These are phyloP conservation scores for Vachellia collinsii DNA, from an alignment of 306 rosid species.

Conservation along the genomic window DNA sequence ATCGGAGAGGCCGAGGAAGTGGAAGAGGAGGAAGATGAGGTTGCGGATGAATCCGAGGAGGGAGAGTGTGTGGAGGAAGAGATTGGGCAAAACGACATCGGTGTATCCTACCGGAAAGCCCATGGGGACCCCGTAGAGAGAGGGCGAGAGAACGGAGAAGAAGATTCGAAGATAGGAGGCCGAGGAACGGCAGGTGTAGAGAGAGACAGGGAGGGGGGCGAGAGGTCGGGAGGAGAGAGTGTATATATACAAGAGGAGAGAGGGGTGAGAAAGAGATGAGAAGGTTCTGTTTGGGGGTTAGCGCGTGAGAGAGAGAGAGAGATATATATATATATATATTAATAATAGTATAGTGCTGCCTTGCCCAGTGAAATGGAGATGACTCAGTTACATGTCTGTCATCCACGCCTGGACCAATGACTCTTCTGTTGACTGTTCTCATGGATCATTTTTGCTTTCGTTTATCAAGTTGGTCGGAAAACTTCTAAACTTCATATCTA, in stretches of 20 bases:
- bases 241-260: background rate
- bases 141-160: conserved; percentile 27
- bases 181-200: background rate
- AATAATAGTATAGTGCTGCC: background rate
- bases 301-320: background rate
- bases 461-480: no score
- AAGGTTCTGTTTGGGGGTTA: conserved; percentile 42
- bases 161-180: background rate
- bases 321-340: no score
- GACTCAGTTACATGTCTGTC: conserved; percentile 9
- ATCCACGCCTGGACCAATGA: background rate
- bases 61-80: conserved; percentile 63
- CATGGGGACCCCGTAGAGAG: conserved; percentile 41
- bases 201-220: background rate
- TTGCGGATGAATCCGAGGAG: conserved; percentile 62
- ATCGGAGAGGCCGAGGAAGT: conserved; percentile 67
- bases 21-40: conserved; percentile 60
- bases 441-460: no score
- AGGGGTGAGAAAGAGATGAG: conserved; percentile 2
- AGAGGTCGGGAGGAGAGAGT: background rate
- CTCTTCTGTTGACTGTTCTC: background rate
- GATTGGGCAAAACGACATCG: conserved; percentile 66
- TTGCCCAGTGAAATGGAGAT: background rate
- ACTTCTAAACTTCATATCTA: no score
- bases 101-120: conserved; percentile 83